Conservation (phyloP, 495 filamentous ascomycete species). For the Melanomma pulvis-pyrius region DNA sequence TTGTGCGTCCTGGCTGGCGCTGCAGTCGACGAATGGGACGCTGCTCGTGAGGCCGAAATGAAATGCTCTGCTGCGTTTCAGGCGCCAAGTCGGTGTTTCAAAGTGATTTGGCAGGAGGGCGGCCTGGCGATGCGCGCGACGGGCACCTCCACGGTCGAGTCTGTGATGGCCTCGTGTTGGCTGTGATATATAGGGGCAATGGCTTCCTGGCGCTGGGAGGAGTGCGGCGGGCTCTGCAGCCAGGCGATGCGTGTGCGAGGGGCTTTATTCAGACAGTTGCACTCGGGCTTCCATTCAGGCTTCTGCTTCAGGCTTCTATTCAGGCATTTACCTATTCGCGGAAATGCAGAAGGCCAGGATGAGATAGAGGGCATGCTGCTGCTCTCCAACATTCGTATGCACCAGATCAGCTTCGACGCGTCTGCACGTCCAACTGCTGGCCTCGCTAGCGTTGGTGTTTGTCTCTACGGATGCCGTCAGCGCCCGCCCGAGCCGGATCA, state of each 20-base stretch:
- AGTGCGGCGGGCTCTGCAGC: no score
- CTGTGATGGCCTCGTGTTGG: neutral
- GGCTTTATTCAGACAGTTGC: no score
- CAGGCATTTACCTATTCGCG: neutral
- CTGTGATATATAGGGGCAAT: no score
- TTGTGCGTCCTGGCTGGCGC: neutral
- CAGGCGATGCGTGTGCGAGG: no score
- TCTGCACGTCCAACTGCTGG: neutral
- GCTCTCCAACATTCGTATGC: no score
- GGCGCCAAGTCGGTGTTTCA: constrained; percentile 31
- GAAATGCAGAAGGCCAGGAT: no score
- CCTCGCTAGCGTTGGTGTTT: neutral
- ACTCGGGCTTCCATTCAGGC: no score
- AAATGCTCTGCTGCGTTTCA: constrained; percentile 32
- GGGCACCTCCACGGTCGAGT: neutral
- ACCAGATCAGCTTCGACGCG: neutral
- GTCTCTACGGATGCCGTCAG: neutral
- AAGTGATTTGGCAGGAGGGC: constrained; percentile 18
- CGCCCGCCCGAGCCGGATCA: neutral
- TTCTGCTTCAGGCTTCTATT: no score
- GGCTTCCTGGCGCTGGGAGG: no score
- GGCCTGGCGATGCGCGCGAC: neutral
- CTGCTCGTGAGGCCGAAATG: constrained; percentile 14
- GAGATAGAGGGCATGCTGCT: no score
- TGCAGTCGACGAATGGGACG: constrained; percentile 24